Evolutionary conservation across 106 monocot species (phyloP).

Genomic region (Dioscorea dumetorum): DNA sequence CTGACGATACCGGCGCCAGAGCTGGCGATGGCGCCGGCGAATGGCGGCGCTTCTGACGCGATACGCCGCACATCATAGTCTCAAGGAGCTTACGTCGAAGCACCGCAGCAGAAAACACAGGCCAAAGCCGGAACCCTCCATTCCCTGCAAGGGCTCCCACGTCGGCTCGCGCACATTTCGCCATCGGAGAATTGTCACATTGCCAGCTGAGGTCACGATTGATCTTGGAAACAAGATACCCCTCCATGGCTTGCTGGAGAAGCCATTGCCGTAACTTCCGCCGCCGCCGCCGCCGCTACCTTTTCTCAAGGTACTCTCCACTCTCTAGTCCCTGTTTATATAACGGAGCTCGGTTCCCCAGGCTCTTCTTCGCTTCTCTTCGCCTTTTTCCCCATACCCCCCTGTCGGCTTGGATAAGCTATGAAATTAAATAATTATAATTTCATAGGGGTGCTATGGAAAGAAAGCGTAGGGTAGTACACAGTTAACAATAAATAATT

Average conservation of each 20-base stretch:
- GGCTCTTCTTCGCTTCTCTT: neutral
- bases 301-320: neutral
- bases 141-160: too few relatives aligned
- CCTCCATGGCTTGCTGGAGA: neutral
- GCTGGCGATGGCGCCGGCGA: neutral
- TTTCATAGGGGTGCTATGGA: too few relatives aligned
- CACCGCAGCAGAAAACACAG: conserved; percentile 28
- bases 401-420: too few relatives aligned
- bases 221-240: too few relatives aligned
- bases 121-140: conserved; percentile 25
- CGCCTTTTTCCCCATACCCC: too few relatives aligned
- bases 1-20: neutral
- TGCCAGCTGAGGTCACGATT: too few relatives aligned
- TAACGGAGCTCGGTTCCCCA: neutral
- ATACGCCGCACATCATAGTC: conserved; percentile 48
- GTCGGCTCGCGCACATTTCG: conserved; percentile 12
- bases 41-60: neutral
- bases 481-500: too few relatives aligned
- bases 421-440: too few relatives aligned
- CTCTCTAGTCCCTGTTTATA: neutral
- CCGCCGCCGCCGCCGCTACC: neutral
- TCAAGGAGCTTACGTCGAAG: conserved; percentile 56
- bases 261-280: neutral
- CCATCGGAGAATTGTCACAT: conserved; percentile 10
- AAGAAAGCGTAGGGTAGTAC: too few relatives aligned